Base-by-base conservation (phyloP, 768 basidiomycete genomes). In the Thelephora ganbajun region DNA sequence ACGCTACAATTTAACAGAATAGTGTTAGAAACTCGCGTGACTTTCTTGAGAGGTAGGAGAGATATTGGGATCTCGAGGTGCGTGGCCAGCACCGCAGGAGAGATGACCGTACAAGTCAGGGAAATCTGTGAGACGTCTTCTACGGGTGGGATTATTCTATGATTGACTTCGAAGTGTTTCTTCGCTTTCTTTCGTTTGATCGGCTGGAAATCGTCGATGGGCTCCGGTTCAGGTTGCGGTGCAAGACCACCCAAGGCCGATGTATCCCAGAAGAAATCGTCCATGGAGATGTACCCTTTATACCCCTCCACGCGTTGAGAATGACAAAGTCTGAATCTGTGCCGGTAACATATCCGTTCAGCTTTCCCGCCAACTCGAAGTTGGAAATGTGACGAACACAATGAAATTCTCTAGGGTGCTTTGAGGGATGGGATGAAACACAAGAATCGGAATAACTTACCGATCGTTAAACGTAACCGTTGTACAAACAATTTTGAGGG, bases 301-400 rank as follows among this genome's bases (percentile, higher is more conserved):
- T 90, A 89, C 9, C 77, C 82, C 33, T 81, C 82, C 11, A n/a
- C n/a, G 78, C 67, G 55, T 85, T 85, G 46, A 88, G 64, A 46
- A 91, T 71, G 44, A 84, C 77, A 52, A 83, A 91, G 60, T 91
- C 88, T 2, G 86, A 90, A 65, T 91, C 88, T 50, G 71, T 78
- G 19, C 81, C 84, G 0, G 79, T 70, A 42, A 91, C 84, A 53
- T 81, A 90, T 33, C 76, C 88, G 7, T 73, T 70, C 11, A 88
- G 62, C 43, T 74, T 71, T 12, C 77, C 86, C 9, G 88, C 88
- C 6, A 91, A 69, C 54, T 86, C 86, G 5, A 90, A n/a, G n/a
- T n/a, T n/a, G n/a, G n/a, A n/a, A n/a, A n/a, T n/a, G n/a, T n/a
- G n/a, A n/a, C n/a, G n/a, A n/a, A n/a, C n/a, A n/a, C n/a, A n/a